These are phyloP conservation scores for Eimeria tenella DNA, from an alignment of 169 alveolate genomes.

Conservation along the genomic window DNA sequence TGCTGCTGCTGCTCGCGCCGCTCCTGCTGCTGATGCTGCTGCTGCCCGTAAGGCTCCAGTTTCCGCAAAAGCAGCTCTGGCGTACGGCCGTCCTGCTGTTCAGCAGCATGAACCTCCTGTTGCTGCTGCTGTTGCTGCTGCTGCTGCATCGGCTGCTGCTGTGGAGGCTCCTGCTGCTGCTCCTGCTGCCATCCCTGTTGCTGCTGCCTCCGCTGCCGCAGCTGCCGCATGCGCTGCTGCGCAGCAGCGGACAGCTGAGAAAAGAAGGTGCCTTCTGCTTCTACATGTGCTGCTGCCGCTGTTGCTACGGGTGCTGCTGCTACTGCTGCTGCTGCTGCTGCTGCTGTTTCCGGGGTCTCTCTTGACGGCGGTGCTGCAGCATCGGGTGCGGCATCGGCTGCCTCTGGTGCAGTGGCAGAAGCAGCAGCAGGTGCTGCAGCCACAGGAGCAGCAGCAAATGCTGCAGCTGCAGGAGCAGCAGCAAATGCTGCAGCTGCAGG, in stretches of 20 bases:
- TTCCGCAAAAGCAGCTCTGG: neutral
- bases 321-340: neutral
- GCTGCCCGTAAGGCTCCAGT: neutral
- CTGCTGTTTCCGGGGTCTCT: neutral
- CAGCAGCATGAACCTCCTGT: neutral
- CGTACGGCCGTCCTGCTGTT: neutral
- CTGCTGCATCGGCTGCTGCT: constrained; percentile 4
- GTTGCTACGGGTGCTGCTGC: constrained; percentile 44
- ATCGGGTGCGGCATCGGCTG: neutral
- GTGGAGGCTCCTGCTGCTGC: constrained; percentile 1
- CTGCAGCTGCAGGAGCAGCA: neutral
- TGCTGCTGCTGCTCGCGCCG: constrained; percentile 8
- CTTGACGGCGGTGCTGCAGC: neutral
- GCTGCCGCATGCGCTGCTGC: neutral
- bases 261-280: neutral
- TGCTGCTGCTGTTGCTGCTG: constrained; percentile 13
- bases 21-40: neutral
- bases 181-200: neutral
- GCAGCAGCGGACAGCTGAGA: neutral
- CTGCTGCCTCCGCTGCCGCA: constrained; percentile 8
- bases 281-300: constrained; percentile 14
- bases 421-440: neutral
- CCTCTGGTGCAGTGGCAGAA: neutral
- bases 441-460: neutral
- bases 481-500: neutral